These are phyloP conservation scores for Exserohilum turcica DNA, from an alignment of 2,329 filamentous ascomycete species.

Conservation along the genomic window DNA sequence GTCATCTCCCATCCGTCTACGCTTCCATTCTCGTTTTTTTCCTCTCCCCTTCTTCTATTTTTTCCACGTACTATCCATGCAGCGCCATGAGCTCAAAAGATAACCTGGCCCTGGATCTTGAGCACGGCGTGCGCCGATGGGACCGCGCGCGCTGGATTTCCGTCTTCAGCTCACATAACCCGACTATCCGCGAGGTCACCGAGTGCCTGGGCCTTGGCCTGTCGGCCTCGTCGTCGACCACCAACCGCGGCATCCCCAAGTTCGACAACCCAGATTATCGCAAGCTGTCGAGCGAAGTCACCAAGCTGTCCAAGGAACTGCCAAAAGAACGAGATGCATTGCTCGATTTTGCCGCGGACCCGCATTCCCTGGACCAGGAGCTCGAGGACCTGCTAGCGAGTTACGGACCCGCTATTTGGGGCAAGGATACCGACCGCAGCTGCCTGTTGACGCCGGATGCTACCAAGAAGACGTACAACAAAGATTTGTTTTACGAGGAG, in stretches of 20 bases:
- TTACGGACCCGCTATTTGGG: constrained; percentile 45
- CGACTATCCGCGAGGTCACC: constrained; percentile 47
- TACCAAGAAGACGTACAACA: constrained; percentile 44
- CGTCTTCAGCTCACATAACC: constrained; percentile 46
- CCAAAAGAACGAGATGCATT: constrained; percentile 45
- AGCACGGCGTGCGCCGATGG: constrained; percentile 42
- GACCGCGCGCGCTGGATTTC: constrained; percentile 43
- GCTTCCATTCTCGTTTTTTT: constrained; percentile 13
- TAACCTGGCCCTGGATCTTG: constrained; percentile 37
- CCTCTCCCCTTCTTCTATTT: constrained; percentile 4
- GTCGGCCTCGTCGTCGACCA: constrained; percentile 43
- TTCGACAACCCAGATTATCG: constrained; percentile 47
- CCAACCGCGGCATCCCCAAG: constrained; percentile 47
- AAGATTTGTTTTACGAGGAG: constrained; percentile 41
- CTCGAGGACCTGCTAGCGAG: constrained; percentile 40
- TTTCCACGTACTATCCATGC: constrained; percentile 21
- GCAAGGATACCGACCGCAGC: constrained; percentile 40
- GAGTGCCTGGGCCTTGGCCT: constrained; percentile 44
- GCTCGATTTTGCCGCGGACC: constrained; percentile 46
- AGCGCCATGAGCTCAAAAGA: constrained; percentile 42
- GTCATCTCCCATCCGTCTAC: constrained; percentile 24
- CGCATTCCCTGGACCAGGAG: constrained; percentile 37
- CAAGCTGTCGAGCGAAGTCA: constrained; percentile 45
- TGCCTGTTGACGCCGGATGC: constrained; percentile 41
- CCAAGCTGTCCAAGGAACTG: constrained; percentile 43